phyloP scores from a whole-genome alignment of 495 filamentous ascomycete genomes.

The Baudoinia panamericana region DNA sequence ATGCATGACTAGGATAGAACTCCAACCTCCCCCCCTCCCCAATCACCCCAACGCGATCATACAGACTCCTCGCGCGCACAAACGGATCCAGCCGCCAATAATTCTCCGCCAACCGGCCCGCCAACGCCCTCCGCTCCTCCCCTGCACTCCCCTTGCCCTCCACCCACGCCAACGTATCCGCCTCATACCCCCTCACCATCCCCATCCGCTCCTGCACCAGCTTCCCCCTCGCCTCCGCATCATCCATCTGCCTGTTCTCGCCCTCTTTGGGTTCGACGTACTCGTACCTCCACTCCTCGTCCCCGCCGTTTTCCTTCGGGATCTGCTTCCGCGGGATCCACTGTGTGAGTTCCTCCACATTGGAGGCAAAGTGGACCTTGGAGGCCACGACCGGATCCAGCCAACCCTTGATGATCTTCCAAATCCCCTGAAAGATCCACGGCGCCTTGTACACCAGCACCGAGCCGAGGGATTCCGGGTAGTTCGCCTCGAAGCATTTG shows the following conservation, averaged over 20 bases:
- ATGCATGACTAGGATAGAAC: conserved; percentile 27
- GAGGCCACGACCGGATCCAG: conserved; percentile 89
- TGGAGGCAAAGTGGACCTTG: conserved; percentile 92
- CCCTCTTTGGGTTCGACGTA: conserved; percentile 62
- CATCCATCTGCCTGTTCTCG: conserved; percentile 62
- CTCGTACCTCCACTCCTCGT: conserved; percentile 65
- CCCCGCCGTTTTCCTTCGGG: conserved; percentile 65
- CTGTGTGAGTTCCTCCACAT: conserved; percentile 57
- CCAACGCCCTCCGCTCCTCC: conserved; percentile 37
- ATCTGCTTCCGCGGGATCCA: conserved; percentile 64
- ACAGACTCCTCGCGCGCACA: conserved; percentile 26
- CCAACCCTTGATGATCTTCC: conserved; percentile 88
- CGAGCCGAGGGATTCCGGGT: conserved; percentile 79
- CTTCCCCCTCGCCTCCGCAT: conserved; percentile 46
- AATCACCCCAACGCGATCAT: conserved; percentile 28
- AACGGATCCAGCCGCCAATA: conserved; percentile 58
- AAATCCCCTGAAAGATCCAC: conserved; percentile 79
- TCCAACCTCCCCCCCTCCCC: conserved; percentile 23
- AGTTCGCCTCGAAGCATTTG: conserved; percentile 98
- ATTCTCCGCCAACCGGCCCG: conserved; percentile 48
- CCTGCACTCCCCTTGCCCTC: conserved; percentile 27
- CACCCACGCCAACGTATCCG: conserved; percentile 59
- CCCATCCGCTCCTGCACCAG: conserved; percentile 46
- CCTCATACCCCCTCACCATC: conserved; percentile 58
- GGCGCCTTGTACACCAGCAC: conserved; percentile 96